These are phyloP conservation scores for Gracilaria caudata DNA, from an alignment of 23 red algal species.

Conservation along the genomic window DNA sequence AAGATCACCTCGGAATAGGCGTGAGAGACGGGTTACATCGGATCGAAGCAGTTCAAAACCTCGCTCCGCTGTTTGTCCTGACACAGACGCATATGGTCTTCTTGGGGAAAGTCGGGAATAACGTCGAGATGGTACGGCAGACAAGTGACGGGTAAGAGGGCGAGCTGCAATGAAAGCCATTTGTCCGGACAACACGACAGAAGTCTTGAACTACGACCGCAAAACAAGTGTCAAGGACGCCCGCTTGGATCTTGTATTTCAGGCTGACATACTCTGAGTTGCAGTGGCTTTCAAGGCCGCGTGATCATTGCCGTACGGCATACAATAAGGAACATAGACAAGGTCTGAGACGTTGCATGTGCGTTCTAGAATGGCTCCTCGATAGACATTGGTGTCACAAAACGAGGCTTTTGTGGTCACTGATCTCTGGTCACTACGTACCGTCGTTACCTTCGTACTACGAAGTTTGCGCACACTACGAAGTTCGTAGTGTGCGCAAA, in stretches of 20 bases:
- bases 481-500: too few relatives aligned
- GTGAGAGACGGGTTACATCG: slow-evolving; percentile 54
- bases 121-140: not conserved
- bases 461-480: too few relatives aligned
- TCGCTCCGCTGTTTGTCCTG: slow-evolving; percentile 25
- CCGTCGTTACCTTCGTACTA: too few relatives aligned
- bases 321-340: not conserved
- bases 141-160: slow-evolving; percentile 10
- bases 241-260: not conserved
- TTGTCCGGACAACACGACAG: not conserved
- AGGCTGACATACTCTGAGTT: not conserved
- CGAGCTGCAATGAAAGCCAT: slow-evolving; percentile 30
- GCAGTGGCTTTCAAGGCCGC: not conserved
- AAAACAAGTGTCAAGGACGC: not conserved
- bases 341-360: not conserved
- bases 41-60: slow-evolving; percentile 52
- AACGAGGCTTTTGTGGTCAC: not conserved
- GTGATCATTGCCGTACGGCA: not conserved
- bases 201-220: not conserved
- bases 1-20: slow-evolving; percentile 59
- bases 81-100: slow-evolving; percentile 26
- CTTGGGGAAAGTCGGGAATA: not conserved
- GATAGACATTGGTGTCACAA: not conserved
- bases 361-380: not conserved
- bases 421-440: too few relatives aligned